These are phyloP conservation scores for Lyophyllum semitale DNA, from an alignment of 768 basidiomycete species.

Conservation along the genomic window DNA sequence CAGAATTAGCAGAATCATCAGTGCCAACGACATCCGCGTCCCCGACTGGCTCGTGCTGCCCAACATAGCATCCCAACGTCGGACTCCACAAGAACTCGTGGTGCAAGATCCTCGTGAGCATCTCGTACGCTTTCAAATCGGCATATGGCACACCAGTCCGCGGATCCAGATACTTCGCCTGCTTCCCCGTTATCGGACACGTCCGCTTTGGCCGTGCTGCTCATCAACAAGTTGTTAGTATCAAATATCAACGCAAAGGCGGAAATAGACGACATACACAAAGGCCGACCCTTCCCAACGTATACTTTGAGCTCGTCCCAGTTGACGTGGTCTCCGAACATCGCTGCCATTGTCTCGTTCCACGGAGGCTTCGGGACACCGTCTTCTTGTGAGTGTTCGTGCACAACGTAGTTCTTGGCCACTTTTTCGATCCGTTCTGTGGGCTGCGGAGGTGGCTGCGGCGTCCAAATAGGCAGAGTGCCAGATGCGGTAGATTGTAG, in stretches of 20 bases:
- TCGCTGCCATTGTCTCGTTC: conserved; percentile 74
- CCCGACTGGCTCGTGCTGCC: conserved; percentile 20
- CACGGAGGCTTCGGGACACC: conserved; percentile 55
- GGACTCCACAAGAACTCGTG: conserved; percentile 75
- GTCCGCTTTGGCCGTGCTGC: conserved; percentile 64
- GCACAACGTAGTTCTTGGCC: conserved; percentile 70
- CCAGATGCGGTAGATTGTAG: conserved; percentile 7
- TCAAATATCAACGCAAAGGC: neutral
- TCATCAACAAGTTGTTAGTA: neutral
- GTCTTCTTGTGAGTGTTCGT: conserved; percentile 55
- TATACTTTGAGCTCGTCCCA: conserved; percentile 78
- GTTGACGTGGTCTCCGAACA: conserved; percentile 84
- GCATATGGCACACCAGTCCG: conserved; percentile 80
- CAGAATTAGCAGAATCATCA: neutral
- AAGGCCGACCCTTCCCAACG: conserved; percentile 62
- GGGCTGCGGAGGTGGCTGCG: conserved; percentile 23
- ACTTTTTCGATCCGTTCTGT: conserved; percentile 48
- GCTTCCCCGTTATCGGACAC: conserved; percentile 80
- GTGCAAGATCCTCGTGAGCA: conserved; percentile 58
- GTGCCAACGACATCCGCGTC: neutral
- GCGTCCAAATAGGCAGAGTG: conserved; percentile 2
- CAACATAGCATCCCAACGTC: conserved; percentile 43
- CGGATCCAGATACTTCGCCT: conserved; percentile 81
- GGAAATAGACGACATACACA: conserved; percentile 44
- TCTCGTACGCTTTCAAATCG: conserved; percentile 61